phyloP scores from a whole-genome alignment of 345 rosid species.

The Orychophragmus violaceus region DNA sequence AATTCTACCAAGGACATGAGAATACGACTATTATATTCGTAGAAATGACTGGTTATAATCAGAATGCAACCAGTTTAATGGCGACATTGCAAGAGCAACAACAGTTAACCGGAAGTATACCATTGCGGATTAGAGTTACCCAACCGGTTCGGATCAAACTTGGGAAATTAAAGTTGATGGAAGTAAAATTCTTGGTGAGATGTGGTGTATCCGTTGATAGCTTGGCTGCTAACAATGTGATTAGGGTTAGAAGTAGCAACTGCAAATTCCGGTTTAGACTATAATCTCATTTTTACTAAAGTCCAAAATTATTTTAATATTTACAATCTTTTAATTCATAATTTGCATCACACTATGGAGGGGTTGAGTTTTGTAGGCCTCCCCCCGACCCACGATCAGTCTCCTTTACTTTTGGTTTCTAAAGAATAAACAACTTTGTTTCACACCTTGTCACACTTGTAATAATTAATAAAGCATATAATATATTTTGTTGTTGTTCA shows the following conservation, averaged over 20 bases:
- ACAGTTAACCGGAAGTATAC: conserved; percentile 45
- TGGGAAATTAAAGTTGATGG: conserved; percentile 62
- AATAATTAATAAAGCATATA: conserved; percentile 1
- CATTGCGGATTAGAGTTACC: conserved; percentile 53
- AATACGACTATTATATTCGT: conserved; percentile 63
- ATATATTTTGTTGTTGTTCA: neutral
- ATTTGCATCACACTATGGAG: neutral
- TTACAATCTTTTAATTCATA: neutral
- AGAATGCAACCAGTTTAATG: conserved; percentile 43
- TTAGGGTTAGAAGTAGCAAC: conserved; percentile 47
- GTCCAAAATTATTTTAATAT: neutral
- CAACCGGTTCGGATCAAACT: conserved; percentile 81
- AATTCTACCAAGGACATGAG: conserved; percentile 86
- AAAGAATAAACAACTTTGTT: conserved; percentile 3
- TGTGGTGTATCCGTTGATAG: conserved; percentile 53
- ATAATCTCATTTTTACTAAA: conserved; percentile 21
- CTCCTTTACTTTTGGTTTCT: neutral
- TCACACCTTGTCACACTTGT: neutral
- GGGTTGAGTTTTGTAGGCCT: neutral
- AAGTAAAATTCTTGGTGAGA: conserved; percentile 53
- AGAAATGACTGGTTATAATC: conserved; percentile 47
- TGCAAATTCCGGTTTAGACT: conserved; percentile 61
- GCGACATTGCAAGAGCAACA: conserved; percentile 38
- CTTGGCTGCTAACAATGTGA: conserved; percentile 36
- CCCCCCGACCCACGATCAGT: neutral